phyloP scores from a whole-genome alignment of 2,329 filamentous ascomycete genomes.

The Fusarium nurragi region DNA sequence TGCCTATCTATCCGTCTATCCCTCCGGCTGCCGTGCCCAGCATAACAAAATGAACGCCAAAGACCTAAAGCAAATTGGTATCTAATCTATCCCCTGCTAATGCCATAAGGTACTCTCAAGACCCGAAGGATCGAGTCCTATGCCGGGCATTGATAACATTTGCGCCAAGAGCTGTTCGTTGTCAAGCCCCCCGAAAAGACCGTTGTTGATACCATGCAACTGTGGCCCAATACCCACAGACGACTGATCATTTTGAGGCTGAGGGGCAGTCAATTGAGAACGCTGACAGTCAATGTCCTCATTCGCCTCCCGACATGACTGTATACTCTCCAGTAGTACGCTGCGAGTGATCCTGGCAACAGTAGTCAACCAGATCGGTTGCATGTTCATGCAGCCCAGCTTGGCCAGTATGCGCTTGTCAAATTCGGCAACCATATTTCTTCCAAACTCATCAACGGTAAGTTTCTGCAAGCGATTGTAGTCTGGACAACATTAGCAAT shows the following conservation, averaged over 20 bases:
- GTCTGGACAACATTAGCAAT: constrained; percentile 17
- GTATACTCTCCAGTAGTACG: constrained; percentile 3
- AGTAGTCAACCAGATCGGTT: background rate
- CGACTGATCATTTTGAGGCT: background rate
- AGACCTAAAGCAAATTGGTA: constrained; percentile 18
- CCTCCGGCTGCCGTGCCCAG: background rate
- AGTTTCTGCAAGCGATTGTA: constrained; percentile 4
- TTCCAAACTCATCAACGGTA: background rate
- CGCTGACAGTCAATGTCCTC: background rate
- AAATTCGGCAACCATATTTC: constrained; percentile 2
- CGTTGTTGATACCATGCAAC: background rate
- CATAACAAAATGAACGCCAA: background rate
- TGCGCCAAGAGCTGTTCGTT: constrained; percentile 1
- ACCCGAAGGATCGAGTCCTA: background rate
- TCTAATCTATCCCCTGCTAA: background rate
- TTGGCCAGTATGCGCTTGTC: background rate
- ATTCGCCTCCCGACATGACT: background rate
- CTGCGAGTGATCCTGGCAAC: background rate
- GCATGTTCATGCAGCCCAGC: background rate
- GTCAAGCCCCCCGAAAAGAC: background rate
- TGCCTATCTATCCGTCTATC: background rate
- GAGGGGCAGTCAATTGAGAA: background rate
- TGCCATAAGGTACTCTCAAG: background rate
- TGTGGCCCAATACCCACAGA: background rate
- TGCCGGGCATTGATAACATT: background rate